A percentile compares a stretch with the other conserved stretches of the same genome.
Evolutionary conservation across 352 stramenopile genomes (phyloP).

Genomic region (Elongisporangium anandrum): DNA sequence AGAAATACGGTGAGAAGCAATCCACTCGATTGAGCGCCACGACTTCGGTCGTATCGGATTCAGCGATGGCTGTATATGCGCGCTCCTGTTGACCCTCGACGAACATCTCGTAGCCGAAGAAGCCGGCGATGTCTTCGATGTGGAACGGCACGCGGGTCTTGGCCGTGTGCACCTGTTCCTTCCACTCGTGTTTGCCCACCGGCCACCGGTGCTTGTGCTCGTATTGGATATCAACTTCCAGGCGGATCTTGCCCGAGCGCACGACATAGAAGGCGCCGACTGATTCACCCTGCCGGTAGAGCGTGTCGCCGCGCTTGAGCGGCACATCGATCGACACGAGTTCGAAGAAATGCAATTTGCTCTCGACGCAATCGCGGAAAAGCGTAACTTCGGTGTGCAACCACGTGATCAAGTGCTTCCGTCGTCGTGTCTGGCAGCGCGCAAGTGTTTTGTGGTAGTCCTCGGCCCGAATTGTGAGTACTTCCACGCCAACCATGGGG

Average conservation of each 20-base stretch:
- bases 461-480: constrained; percentile 64
- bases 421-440: constrained; percentile 52
- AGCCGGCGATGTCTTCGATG: constrained; percentile 38
- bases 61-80: constrained; percentile 50
- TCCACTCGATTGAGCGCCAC: constrained; percentile 66
- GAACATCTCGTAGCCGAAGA: constrained; percentile 77
- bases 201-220: constrained; percentile 66
- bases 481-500: constrained; percentile 31
- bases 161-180: constrained; percentile 46
- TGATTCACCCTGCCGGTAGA: constrained; percentile 59
- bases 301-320: constrained; percentile 46
- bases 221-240: constrained; percentile 70
- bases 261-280: constrained; percentile 69
- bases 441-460: constrained; percentile 72
- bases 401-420: constrained; percentile 66
- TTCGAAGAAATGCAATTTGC: constrained; percentile 76
- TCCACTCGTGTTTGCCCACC: constrained; percentile 40
- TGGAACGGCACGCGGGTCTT: constrained; percentile 49
- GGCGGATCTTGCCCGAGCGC: constrained; percentile 40
- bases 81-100: constrained; percentile 41
- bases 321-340: constrained; percentile 69
- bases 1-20: constrained; percentile 72
- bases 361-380: constrained; percentile 71
- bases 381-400: constrained; percentile 60
- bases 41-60: constrained; percentile 44